Evolutionary conservation across 75 land plant genomes (phyloP).

Genomic region (Selaginella moellendorffii): DNA sequence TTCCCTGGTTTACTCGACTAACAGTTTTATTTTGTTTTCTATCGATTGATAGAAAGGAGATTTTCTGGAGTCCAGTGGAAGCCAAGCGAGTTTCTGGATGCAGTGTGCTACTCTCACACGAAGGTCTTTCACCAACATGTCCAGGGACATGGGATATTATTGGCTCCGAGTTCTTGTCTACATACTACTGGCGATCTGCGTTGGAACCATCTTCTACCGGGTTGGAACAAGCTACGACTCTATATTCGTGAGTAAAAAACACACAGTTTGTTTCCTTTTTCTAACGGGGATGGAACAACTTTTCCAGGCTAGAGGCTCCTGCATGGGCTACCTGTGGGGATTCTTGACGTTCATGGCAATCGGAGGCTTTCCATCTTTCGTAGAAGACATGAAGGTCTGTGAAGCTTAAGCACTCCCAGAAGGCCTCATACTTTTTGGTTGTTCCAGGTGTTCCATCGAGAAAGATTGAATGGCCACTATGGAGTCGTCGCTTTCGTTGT

Average conservation of each 20-base stretch:
- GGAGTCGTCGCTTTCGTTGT: slow-evolving; percentile 1
- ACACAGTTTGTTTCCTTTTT: background rate
- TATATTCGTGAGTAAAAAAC: background rate
- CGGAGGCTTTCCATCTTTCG: background rate
- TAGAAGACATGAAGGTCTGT: slow-evolving; percentile 1
- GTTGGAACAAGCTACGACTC: slow-evolving; percentile 6
- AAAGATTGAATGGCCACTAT: slow-evolving; percentile 4
- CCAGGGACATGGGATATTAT: slow-evolving; percentile 7
- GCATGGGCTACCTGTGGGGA: background rate
- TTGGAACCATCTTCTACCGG: background rate
- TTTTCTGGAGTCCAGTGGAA: slow-evolving; percentile 73
- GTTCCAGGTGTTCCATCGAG: slow-evolving; percentile 30
- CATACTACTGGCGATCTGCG: background rate
- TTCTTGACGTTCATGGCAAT: background rate
- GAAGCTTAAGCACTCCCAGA: too few species aligned
- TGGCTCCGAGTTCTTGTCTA: background rate
- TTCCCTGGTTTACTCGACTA: background rate
- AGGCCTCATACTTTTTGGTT: too few species aligned
- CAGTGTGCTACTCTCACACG: slow-evolving; percentile 50
- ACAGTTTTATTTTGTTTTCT: background rate
- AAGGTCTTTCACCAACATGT: slow-evolving; percentile 4
- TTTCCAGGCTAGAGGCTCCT: slow-evolving; percentile 1
- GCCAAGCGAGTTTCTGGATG: slow-evolving; percentile 87
- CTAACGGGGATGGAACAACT: too few species aligned
- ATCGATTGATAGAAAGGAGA: slow-evolving; percentile 86